Conservation (phyloP, 2,329 filamentous ascomycete genomes). For the Fusarium sp. region DNA sequence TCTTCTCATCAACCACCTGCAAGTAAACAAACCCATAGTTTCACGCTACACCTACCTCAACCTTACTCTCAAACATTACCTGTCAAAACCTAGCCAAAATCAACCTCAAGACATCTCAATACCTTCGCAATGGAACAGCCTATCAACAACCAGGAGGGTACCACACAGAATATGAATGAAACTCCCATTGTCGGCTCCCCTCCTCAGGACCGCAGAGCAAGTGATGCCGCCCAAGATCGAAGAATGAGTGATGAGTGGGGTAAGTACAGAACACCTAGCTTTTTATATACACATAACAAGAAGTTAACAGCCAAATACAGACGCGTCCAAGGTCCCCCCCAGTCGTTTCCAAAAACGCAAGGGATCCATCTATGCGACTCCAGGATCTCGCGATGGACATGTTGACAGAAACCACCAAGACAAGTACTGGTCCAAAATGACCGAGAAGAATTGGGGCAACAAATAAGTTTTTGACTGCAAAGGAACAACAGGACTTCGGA, state of each 20-base stretch:
- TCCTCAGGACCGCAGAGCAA: conserved; percentile 35
- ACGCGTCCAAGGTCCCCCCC: conserved; percentile 75
- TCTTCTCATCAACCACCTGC: background rate
- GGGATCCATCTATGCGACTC: conserved; percentile 76
- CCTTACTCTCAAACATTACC: background rate
- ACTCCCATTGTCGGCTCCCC: conserved; percentile 46
- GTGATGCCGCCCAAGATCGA: conserved; percentile 49
- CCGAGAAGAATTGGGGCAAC: conserved; percentile 60
- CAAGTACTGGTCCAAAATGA: conserved; percentile 71
- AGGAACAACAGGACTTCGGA: background rate
- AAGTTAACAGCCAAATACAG: conserved; percentile 51
- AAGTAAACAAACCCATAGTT: background rate
- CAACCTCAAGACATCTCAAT: background rate
- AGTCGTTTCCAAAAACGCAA: conserved; percentile 77
- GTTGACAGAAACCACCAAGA: conserved; percentile 69
- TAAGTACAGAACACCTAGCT: conserved; percentile 46
- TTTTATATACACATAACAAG: background rate
- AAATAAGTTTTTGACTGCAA: conserved; percentile 48
- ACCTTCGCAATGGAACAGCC: conserved; percentile 43
- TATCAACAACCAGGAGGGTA: conserved; percentile 43
- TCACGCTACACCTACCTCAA: background rate
- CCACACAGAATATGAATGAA: conserved; percentile 49
- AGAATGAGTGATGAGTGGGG: conserved; percentile 63
- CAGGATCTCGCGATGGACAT: conserved; percentile 73
- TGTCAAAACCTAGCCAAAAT: background rate